Conservation (phyloP, 768 basidiomycete species). For the Mycena indigotica region DNA sequence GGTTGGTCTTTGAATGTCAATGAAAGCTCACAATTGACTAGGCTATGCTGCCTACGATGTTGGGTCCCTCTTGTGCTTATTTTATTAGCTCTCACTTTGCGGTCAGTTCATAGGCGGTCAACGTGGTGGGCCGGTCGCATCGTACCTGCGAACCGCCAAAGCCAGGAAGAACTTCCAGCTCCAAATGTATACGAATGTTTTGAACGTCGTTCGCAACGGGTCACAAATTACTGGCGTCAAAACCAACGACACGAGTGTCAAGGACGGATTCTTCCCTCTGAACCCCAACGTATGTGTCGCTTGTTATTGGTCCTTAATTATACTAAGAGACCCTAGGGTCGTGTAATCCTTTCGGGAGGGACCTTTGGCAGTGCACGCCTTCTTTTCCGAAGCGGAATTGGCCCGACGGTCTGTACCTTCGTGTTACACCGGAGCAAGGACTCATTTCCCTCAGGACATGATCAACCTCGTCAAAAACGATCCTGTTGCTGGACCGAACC, state of each 20-base stretch:
- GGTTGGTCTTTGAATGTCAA: neutral
- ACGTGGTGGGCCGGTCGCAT: slow-evolving; percentile 43
- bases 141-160: slow-evolving; percentile 42
- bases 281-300: slow-evolving; percentile 24
- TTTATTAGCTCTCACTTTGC: slow-evolving; percentile 1
- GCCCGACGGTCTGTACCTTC: slow-evolving; percentile 36
- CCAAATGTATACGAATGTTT: slow-evolving; percentile 35
- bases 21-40: neutral
- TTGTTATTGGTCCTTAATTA: too few species aligned
- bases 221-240: slow-evolving; percentile 43
- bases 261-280: slow-evolving; percentile 41
- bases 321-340: slow-evolving; percentile 4
- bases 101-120: slow-evolving; percentile 31
- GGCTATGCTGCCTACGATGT: slow-evolving; percentile 15
- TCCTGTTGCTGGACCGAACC: slow-evolving; percentile 32
- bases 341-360: slow-evolving; percentile 34
- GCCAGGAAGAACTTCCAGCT: slow-evolving; percentile 41
- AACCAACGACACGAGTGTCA: slow-evolving; percentile 38
- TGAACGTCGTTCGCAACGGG: slow-evolving; percentile 44
- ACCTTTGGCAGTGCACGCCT: slow-evolving; percentile 43
- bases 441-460: slow-evolving; percentile 28
- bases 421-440: neutral
- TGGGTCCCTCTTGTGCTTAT: neutral
- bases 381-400: slow-evolving; percentile 46
- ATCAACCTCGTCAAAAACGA: slow-evolving; percentile 36